Conservation (phyloP, 1,139 yeast genomes). For the Nematodospora anomalae region DNA sequence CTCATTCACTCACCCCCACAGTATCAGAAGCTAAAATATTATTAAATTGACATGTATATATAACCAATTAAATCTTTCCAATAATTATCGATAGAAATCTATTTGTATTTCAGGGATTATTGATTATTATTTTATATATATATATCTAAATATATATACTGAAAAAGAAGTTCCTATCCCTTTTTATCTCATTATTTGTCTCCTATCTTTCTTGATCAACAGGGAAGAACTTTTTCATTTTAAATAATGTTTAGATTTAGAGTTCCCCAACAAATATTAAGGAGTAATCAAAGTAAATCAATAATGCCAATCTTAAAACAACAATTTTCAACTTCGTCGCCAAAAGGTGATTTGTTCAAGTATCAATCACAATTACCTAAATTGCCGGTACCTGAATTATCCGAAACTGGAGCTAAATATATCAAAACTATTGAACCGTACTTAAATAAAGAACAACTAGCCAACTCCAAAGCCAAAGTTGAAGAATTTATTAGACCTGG, state of each 20-base stretch:
- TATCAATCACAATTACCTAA: conserved; percentile 76
- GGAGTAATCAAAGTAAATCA: conserved; percentile 5
- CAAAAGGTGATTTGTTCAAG: conserved; percentile 69
- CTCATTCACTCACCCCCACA: background rate
- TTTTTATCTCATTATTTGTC: conserved; percentile 1
- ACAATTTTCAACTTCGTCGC: conserved; percentile 34
- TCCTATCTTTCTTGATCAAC: background rate
- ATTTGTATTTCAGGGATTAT: background rate
- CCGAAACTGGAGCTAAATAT: conserved; percentile 69
- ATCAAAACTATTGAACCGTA: conserved; percentile 73
- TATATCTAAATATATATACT: background rate
- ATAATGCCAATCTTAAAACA: conserved; percentile 17
- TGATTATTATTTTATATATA: background rate
- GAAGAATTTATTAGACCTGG: conserved; percentile 55
- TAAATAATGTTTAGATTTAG: conserved; percentile 14
- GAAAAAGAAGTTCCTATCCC: no score
- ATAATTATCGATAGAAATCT: background rate
- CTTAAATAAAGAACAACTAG: conserved; percentile 52
- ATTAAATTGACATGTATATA: conserved; percentile 1
- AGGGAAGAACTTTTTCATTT: background rate
- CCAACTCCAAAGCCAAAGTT: conserved; percentile 58
- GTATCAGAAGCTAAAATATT: background rate
- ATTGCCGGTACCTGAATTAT: conserved; percentile 83
- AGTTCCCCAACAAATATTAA: conserved; percentile 11
- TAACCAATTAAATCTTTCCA: background rate